A percentile compares a stretch with the other conserved stretches of the same genome.
These are phyloP conservation scores for Antitrichia curtipendula DNA, from an alignment of 225 moss, liverwort and hornwort species.

Conservation along the genomic window DNA sequence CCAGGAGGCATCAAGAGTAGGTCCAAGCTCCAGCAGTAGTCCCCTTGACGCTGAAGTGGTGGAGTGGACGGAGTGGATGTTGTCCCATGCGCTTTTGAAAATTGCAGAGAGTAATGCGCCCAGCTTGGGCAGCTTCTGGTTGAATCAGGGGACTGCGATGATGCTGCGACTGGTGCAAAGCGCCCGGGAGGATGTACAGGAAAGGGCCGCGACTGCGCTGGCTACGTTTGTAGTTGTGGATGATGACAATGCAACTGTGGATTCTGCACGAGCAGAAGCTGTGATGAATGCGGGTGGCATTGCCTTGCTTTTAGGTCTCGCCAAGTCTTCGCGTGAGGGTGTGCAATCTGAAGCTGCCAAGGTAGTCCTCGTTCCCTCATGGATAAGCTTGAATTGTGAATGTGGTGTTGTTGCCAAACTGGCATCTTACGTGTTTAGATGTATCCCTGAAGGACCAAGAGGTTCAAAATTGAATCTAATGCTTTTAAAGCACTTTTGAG, in stretches of 20 bases:
- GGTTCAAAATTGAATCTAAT: background rate
- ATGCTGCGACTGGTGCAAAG: slow-evolving; percentile 78
- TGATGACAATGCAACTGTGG: slow-evolving; percentile 78
- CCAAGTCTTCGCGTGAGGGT: slow-evolving; percentile 79
- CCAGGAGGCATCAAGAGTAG: background rate
- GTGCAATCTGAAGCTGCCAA: slow-evolving; percentile 93
- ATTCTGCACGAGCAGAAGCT: slow-evolving; percentile 73
- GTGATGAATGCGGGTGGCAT: slow-evolving; percentile 91
- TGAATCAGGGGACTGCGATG: slow-evolving; percentile 76
- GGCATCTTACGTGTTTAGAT: background rate
- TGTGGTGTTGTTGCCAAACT: background rate
- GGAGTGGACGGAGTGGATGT: slow-evolving; percentile 86
- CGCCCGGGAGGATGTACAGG: slow-evolving; percentile 77
- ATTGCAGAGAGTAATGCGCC: slow-evolving; percentile 69
- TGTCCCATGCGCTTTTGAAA: slow-evolving; percentile 70
- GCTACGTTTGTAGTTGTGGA: slow-evolving; percentile 87
- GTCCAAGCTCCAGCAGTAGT: background rate
- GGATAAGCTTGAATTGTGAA: background rate
- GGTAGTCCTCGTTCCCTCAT: slow-evolving; percentile 15
- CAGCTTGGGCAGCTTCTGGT: slow-evolving; percentile 69
- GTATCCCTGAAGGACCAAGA: background rate
- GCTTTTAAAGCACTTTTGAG: background rate
- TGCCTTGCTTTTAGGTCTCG: slow-evolving; percentile 63
- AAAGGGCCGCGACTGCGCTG: slow-evolving; percentile 78
- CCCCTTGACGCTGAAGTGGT: slow-evolving; percentile 7